These are phyloP conservation scores for Tetragonia tetragonoides DNA, from an alignment of 148 eudicot genomes.

Conservation along the genomic window DNA sequence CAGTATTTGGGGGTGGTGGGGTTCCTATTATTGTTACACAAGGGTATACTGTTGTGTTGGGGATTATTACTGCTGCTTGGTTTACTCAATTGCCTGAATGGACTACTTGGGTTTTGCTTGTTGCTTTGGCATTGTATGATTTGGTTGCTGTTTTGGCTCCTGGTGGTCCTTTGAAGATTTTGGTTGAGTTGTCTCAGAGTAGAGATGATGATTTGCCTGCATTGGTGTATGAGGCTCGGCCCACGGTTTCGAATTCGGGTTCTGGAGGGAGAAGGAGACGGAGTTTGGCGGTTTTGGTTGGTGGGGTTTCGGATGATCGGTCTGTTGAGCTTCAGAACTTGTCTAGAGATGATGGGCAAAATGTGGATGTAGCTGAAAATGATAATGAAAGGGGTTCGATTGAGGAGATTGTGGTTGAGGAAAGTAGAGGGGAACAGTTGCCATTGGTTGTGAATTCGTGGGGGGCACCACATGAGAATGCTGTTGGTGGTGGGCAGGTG, in stretches of 20 bases:
- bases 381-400: constrained; percentile 11
- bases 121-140: constrained; percentile 81
- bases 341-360: constrained; percentile 1
- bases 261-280: constrained; percentile 19
- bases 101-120: constrained; percentile 89
- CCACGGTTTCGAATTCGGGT: constrained; percentile 38
- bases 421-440: constrained; percentile 33
- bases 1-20: constrained; percentile 62
- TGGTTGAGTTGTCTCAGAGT: constrained; percentile 72
- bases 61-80: constrained; percentile 85
- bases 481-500: not conserved
- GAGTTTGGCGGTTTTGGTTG: constrained; percentile 52
- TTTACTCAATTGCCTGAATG: constrained; percentile 92
- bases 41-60: constrained; percentile 63
- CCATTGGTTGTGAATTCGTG: constrained; percentile 47
- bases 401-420: constrained; percentile 30
- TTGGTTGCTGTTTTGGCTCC: constrained; percentile 89
- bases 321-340: constrained; percentile 53
- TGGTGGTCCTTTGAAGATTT: constrained; percentile 84
- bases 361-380: constrained; percentile 16
- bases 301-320: constrained; percentile 49
- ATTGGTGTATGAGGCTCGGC: constrained; percentile 77
- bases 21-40: constrained; percentile 72
- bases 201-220: constrained; percentile 94
- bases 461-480: not conserved